Evolutionary conservation across 2,329 filamentous ascomycete species (phyloP), one percentile per base, ranked within the genome.

Genomic region (Verticillium albo-atrum): DNA sequence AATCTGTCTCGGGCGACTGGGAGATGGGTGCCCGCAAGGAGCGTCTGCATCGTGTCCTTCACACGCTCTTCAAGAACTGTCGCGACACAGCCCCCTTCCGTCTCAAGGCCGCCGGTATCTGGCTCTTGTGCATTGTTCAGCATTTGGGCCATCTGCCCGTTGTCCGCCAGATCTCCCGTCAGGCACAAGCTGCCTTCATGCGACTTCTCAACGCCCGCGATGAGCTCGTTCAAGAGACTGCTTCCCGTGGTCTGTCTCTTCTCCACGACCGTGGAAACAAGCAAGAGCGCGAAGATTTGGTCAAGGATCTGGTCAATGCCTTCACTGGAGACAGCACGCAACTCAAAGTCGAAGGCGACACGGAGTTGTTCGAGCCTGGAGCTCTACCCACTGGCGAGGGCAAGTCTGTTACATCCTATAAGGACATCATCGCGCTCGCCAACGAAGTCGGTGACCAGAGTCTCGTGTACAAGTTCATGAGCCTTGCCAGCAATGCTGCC

Each of bases 401-500:
- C 7, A 91, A 84, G 65, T 92, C 92, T 0, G 85, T 98, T 58
- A 97, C 92, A 0, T 98, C 94, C 0, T 99, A 99, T 78, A 97
- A 96, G 71, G 95, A 99, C 69, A 98, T 99, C 65, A 90, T 99
- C 73, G 95, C 83, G 66, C 80, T 99, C 54, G 95, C 95, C n/a
- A 91, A 94, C 51, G 95, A 99, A 75, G 93, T 97, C 34, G 95
- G 95, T 12, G 94, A 99, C 68, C 94, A 95, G 60, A 93, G 90
- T 66, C 80, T 99, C n/a, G 91, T 98, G 1, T 99, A 99, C 78
- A 92, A 93, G 62, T 98, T 99, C 76, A 99, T 99, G 95, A 94
- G 93, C 0, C 82, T 99, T 65, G 95, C 95, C 3, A 92, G 92
- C 2, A 97, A 97, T 68, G 96, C 96, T 54, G 92, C 93, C 1